Percentiles rank a stretch among this genome's conserved stretches.
phyloP scores from a whole-genome alignment of 371 early-diverging fungal species.

The Apophysomyces elegans region DNA sequence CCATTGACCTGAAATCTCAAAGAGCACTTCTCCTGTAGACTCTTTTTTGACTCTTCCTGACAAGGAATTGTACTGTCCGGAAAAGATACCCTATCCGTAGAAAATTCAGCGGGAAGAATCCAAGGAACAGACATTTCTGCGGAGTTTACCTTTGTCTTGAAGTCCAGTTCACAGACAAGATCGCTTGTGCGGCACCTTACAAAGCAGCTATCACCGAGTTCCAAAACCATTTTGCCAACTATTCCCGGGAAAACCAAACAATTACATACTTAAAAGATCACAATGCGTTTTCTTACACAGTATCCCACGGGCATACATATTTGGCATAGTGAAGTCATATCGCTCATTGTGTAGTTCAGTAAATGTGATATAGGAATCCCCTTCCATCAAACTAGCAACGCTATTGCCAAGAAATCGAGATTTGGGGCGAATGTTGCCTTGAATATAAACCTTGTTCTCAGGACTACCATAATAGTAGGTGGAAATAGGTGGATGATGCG shows the following conservation, averaged over 20 bases:
- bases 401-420: constrained; percentile 91
- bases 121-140: too few species aligned
- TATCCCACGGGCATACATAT: constrained; percentile 90
- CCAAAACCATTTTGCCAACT: constrained; percentile 90
- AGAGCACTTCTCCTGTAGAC: constrained; percentile 76
- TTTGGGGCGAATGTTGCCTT: constrained; percentile 86
- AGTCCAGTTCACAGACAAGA: constrained; percentile 82
- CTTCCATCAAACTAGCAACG: constrained; percentile 89
- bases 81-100: constrained; percentile 65
- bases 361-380: constrained; percentile 73
- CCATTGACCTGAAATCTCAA: constrained; percentile 89
- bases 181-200: constrained; percentile 79
- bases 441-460: constrained; percentile 75
- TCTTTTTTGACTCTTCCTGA: constrained; percentile 80
- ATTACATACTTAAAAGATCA: neutral
- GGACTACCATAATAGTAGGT: constrained; percentile 86
- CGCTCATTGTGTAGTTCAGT: constrained; percentile 62
- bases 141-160: constrained; percentile 81
- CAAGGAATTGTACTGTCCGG: constrained; percentile 81
- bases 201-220: constrained; percentile 82
- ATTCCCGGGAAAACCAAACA: neutral
- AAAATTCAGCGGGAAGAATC: neutral
- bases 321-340: constrained; percentile 36
- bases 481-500: constrained; percentile 95
- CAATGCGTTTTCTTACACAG: constrained; percentile 23